A percentile compares a stretch with the other conserved stretches of the same genome.
phyloP scores from a whole-genome alignment of 225 moss, liverwort and hornwort species.

The Marchantia paleacea region DNA sequence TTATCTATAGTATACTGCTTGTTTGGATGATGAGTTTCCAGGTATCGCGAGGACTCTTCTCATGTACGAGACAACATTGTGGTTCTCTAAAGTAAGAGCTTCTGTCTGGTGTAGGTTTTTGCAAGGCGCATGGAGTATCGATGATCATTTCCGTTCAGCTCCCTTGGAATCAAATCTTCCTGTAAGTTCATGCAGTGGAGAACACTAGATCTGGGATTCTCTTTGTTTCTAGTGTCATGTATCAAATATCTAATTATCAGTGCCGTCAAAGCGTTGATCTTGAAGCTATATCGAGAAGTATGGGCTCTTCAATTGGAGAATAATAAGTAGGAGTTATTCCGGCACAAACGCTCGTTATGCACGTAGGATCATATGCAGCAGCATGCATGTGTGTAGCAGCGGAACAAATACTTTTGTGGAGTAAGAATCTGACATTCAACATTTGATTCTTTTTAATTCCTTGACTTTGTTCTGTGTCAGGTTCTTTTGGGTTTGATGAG shows the following conservation, averaged over 20 bases:
- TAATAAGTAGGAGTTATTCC: not conserved
- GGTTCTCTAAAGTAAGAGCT: not conserved
- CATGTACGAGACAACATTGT: not conserved
- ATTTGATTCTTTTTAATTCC: not conserved
- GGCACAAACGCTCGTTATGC: no score
- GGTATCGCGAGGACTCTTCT: not conserved
- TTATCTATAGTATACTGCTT: not conserved
- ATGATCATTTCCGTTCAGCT: conserved; percentile 75
- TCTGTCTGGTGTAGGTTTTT: conserved; percentile 61
- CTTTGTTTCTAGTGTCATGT: not conserved
- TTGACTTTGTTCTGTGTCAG: conserved; percentile 40
- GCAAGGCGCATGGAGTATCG: conserved; percentile 98
- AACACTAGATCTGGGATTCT: not conserved
- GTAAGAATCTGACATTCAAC: not conserved
- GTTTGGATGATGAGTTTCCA: not conserved
- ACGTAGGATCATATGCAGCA: not conserved
- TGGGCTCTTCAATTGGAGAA: not conserved
- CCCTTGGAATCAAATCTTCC: conserved; percentile 83
- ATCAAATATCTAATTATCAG: not conserved
- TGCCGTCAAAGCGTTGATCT: not conserved
- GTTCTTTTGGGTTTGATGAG: conserved; percentile 91
- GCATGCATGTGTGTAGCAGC: not conserved
- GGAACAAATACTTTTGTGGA: not conserved
- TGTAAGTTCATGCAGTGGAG: conserved; percentile 33
- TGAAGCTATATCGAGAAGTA: not conserved